These are phyloP conservation scores for Hippophae tibetana DNA, from an alignment of 306 rosid species.

Conservation along the genomic window DNA sequence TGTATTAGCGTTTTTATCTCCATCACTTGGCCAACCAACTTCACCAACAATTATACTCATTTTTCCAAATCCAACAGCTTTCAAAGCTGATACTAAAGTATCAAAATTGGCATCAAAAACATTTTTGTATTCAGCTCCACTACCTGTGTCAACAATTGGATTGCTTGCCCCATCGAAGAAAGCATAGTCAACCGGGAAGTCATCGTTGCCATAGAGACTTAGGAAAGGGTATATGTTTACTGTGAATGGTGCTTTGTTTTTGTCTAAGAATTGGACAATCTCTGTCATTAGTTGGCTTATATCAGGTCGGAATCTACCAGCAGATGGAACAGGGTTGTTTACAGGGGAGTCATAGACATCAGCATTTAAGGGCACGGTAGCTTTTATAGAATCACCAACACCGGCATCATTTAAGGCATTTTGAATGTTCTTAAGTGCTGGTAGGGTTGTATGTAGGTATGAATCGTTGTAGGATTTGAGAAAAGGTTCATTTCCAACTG, in stretches of 20 bases:
- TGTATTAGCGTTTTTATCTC: conserved; percentile 76
- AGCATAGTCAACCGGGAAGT: conserved; percentile 83
- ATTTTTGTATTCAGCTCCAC: conserved; percentile 58
- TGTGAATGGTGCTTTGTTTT: conserved; percentile 76
- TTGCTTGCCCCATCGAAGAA: conserved; percentile 71
- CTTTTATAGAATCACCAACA: conserved; percentile 59
- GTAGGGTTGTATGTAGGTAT: conserved; percentile 67
- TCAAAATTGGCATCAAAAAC: conserved; percentile 94
- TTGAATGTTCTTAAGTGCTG: conserved; percentile 92
- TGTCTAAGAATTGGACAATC: conserved; percentile 57
- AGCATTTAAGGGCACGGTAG: conserved; percentile 92
- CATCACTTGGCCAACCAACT: conserved; percentile 99
- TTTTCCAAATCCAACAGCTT: conserved; percentile 53
- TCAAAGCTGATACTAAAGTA: conserved; percentile 76
- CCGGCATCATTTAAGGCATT: conserved; percentile 87
- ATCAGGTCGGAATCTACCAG: conserved; percentile 72
- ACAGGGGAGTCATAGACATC: conserved; percentile 76
- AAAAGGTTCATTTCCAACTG: conserved; percentile 98
- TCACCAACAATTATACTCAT: conserved; percentile 78
- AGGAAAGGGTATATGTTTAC: conserved; percentile 93
- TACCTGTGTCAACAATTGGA: conserved; percentile 45
- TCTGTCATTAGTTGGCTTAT: conserved; percentile 68
- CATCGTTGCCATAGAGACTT: conserved; percentile 75
- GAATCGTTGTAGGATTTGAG: conserved; percentile 76
- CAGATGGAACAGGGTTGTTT: conserved; percentile 55